Percentiles rank a stretch among this genome's conserved stretches.
Conservation (phyloP, 805 yeast genomes). For the Lipomyces sp. region DNA sequence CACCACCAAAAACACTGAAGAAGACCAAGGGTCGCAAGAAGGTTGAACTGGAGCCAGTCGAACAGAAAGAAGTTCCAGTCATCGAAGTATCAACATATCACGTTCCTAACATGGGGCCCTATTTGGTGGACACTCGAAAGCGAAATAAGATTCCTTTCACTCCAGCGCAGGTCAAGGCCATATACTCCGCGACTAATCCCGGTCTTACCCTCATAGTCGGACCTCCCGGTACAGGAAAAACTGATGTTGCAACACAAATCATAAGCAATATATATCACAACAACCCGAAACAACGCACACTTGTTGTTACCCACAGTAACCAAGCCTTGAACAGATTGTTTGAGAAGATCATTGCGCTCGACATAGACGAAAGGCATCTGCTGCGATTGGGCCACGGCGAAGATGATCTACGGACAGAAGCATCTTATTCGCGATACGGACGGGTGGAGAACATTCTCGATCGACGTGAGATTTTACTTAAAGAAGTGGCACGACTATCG, state of each 20-base stretch:
- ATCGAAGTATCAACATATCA: conserved; percentile 29
- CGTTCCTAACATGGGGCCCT: conserved; percentile 36
- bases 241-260: conserved; percentile 42
- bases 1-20: not conserved
- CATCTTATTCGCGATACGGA: conserved; percentile 31
- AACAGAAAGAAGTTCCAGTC: conserved; percentile 14
- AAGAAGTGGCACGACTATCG: conserved; percentile 46
- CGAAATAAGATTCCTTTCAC: conserved; percentile 37
- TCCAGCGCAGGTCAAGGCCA: conserved; percentile 41
- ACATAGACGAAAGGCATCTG: conserved; percentile 40
- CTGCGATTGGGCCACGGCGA: conserved; percentile 42
- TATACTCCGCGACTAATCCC: conserved; percentile 46
- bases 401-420: conserved; percentile 32
- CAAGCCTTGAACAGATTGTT: conserved; percentile 41
- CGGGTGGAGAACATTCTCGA: conserved; percentile 36
- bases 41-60: conserved; percentile 6
- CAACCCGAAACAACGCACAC: conserved; percentile 40
- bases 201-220: conserved; percentile 70
- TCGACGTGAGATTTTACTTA: conserved; percentile 34
- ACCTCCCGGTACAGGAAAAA: conserved; percentile 79
- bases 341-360: conserved; percentile 37
- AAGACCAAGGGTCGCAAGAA: conserved; percentile 17
- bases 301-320: conserved; percentile 44
- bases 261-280: conserved; percentile 39
- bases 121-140: conserved; percentile 20